phyloP scores from a whole-genome alignment of 208 protist species.

The Acanthamoeba healyi region DNA sequence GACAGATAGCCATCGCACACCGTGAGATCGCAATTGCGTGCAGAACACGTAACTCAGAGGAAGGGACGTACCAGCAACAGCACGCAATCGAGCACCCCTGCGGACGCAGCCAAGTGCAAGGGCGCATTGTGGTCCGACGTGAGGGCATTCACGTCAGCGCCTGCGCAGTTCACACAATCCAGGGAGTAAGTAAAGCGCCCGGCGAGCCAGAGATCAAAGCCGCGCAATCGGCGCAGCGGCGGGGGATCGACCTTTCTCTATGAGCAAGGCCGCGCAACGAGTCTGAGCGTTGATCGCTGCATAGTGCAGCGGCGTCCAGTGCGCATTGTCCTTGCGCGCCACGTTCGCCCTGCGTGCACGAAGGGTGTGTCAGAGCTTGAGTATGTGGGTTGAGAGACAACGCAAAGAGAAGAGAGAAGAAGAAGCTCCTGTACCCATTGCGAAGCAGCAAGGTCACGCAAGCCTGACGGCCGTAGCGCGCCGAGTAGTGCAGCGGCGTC shows the following conservation, averaged over 20 bases:
- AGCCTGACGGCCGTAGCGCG: conserved; percentile 14
- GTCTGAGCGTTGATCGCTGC: conserved; percentile 47
- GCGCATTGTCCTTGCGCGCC: conserved; percentile 33
- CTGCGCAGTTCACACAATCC: not conserved
- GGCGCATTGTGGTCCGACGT: conserved; percentile 38
- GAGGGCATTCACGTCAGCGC: conserved; percentile 1
- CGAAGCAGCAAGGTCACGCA: conserved; percentile 57
- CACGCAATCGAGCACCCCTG: conserved; percentile 36
- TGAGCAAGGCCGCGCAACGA: not conserved
- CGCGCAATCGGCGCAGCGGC: not conserved
- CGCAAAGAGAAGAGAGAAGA: not conserved
- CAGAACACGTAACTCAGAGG: not conserved
- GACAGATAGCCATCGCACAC: no score
- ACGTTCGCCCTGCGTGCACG: conserved; percentile 8
- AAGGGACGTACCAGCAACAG: conserved; percentile 6
- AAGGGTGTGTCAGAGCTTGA: no score
- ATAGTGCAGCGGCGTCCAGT: conserved; percentile 69
- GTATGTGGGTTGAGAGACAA: not conserved
- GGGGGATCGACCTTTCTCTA: not conserved
- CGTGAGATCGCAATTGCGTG: not conserved
- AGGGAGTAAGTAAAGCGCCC: no score
- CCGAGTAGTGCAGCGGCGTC: conserved; percentile 47
- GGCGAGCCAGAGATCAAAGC: not conserved
- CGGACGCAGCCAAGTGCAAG: conserved; percentile 26
- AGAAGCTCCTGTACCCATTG: no score